Percentiles rank a stretch among this genome's conserved stretches.
phyloP scores from a whole-genome alignment of 2,329 filamentous ascomycete species.

The Graphilbum fragrans region DNA sequence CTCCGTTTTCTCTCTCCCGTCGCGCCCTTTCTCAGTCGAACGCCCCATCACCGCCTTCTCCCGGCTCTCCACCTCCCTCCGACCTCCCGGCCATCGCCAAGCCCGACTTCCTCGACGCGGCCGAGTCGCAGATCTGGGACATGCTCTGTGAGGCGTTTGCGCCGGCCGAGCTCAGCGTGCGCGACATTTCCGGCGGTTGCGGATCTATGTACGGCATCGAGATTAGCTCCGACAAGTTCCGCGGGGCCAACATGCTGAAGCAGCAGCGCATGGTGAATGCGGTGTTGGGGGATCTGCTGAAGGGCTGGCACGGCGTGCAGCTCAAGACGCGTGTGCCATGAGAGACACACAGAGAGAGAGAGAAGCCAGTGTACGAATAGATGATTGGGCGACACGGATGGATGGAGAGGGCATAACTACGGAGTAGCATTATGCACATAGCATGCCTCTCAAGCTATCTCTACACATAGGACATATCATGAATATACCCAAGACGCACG shows the following conservation, averaged over 20 bases:
- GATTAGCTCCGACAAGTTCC: conserved; percentile 59
- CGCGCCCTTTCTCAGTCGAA: no score
- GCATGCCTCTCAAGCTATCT: no score
- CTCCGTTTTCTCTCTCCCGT: no score
- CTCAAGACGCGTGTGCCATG: conserved; percentile 53
- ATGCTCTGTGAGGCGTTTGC: conserved; percentile 34
- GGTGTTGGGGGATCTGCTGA: conserved; percentile 62
- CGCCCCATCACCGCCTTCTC: background rate
- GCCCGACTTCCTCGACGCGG: conserved; percentile 38
- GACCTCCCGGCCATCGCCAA: conserved; percentile 16
- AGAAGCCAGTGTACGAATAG: background rate
- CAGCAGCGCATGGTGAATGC: conserved; percentile 74
- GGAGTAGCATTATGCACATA: no score
- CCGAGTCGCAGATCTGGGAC: conserved; percentile 48
- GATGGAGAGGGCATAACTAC: no score
- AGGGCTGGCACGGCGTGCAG: conserved; percentile 74
- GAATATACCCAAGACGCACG: no score
- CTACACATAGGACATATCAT: no score
- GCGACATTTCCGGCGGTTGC: conserved; percentile 74
- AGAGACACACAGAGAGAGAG: background rate
- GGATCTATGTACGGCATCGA: conserved; percentile 82
- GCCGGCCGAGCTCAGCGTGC: conserved; percentile 47
- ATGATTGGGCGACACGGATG: no score
- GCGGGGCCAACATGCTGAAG: conserved; percentile 60
- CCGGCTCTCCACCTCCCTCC: background rate